Conservation (phyloP, 768 basidiomycete species). For the Suillus fuscotomentosus region DNA sequence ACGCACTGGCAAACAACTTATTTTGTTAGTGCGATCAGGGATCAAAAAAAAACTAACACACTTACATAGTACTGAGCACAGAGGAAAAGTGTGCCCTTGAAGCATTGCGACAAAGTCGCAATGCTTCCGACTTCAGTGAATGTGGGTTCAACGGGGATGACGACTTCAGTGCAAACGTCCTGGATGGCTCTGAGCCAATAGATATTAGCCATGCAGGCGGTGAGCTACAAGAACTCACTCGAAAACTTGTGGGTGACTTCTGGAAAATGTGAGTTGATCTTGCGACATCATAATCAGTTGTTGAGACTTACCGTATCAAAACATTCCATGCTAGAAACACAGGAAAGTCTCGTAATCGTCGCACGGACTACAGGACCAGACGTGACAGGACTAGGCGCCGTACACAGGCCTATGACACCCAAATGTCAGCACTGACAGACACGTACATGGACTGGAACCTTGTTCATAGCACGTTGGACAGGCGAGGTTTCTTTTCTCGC, state of each 20-base stretch:
- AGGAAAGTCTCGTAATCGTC: not conserved
- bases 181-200: not conserved
- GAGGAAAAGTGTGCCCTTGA: not conserved
- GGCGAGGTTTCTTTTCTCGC: not conserved
- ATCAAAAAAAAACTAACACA: not conserved
- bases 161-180: not conserved
- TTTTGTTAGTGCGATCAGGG: not conserved
- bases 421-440: not conserved
- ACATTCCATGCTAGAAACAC: not conserved
- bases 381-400: not conserved
- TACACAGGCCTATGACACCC: not conserved
- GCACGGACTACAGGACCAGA: not conserved
- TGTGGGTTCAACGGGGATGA: not conserved
- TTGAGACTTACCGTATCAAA: not conserved
- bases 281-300: not conserved
- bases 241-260: not conserved
- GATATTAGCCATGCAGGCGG: constrained; percentile 7
- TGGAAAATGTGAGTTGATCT: constrained; percentile 2
- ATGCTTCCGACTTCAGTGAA: not conserved
- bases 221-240: not conserved
- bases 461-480: not conserved
- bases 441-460: constrained; percentile 3
- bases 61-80: not conserved
- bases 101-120: not conserved
- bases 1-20: not conserved